A percentile compares a stretch with the other conserved stretches of the same genome.
phyloP scores from a whole-genome alignment of 177 flowering plant genomes.

The Vitis hybrid region DNA sequence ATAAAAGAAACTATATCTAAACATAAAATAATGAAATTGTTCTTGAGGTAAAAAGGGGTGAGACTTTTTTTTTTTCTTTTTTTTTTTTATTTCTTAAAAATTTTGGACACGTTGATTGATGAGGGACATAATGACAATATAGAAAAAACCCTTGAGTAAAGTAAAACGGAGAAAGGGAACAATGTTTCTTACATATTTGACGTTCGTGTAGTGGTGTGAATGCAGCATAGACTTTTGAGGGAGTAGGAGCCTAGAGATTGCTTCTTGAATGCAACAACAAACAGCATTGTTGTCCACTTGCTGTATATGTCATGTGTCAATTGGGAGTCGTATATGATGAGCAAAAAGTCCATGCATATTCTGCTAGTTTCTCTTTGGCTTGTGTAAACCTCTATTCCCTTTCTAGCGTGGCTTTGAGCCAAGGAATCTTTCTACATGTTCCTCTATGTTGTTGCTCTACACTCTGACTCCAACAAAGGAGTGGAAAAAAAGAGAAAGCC shows the following conservation, averaged over 20 bases:
- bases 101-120: too few relatives aligned
- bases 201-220: neutral
- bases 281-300: neutral
- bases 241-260: neutral
- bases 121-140: too few relatives aligned
- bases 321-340: neutral
- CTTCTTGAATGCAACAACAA: conserved; percentile 4
- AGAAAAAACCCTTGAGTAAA: too few relatives aligned
- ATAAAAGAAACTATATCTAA: too few relatives aligned
- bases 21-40: too few relatives aligned
- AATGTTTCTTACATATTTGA: too few relatives aligned
- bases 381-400: neutral
- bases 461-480: conserved; percentile 1
- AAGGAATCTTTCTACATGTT: neutral
- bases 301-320: neutral
- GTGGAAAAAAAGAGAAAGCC: too few relatives aligned
- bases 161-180: too few relatives aligned
- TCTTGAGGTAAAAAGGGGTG: too few relatives aligned
- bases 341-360: neutral
- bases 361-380: too few relatives aligned
- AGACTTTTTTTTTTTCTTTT: too few relatives aligned
- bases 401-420: conserved; percentile 3
- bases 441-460: neutral
- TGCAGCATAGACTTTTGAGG: conserved; percentile 1
- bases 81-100: too few relatives aligned